A percentile compares a stretch with the other conserved stretches of the same genome.
Conservation (phyloP, 2,329 filamentous ascomycete genomes). For the Bimuria novae-zelandiae region DNA sequence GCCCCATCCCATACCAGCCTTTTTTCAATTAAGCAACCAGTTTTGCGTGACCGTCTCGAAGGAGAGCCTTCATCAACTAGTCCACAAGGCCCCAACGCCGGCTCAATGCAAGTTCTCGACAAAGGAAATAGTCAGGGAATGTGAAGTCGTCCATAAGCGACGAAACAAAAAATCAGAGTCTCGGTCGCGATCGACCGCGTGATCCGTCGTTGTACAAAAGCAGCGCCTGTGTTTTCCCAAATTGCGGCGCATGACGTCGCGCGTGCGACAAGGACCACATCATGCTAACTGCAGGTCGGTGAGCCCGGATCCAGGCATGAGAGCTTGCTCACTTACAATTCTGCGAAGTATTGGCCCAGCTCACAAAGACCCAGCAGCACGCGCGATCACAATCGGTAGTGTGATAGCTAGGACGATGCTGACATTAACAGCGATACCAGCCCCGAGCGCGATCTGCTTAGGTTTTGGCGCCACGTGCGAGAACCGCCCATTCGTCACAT, state of each 20-base stretch:
- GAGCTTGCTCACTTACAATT: not conserved
- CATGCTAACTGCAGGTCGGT: not conserved
- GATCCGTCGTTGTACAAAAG: not conserved
- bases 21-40: constrained; percentile 10
- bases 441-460: constrained; percentile 39
- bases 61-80: not conserved
- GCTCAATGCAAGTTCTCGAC: constrained; percentile 7
- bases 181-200: not conserved
- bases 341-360: not conserved
- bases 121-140: constrained; percentile 6
- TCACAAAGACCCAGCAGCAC: constrained; percentile 10
- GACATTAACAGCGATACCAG: constrained; percentile 37
- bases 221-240: not conserved
- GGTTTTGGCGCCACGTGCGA: constrained; percentile 32
- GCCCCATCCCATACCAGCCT: not conserved
- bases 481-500: constrained; percentile 36
- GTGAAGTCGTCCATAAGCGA: not conserved
- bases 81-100: not conserved
- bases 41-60: not conserved
- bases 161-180: too few relatives aligned
- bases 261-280: not conserved
- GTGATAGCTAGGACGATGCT: constrained; percentile 26
- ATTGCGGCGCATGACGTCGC: not conserved
- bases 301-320: not conserved
- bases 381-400: constrained; percentile 27